Percentiles rank a stretch among this genome's conserved stretches.
Evolutionary conservation across 1,139 yeast genomes (phyloP).

Genomic region (Zygosaccharomyces sapae): DNA sequence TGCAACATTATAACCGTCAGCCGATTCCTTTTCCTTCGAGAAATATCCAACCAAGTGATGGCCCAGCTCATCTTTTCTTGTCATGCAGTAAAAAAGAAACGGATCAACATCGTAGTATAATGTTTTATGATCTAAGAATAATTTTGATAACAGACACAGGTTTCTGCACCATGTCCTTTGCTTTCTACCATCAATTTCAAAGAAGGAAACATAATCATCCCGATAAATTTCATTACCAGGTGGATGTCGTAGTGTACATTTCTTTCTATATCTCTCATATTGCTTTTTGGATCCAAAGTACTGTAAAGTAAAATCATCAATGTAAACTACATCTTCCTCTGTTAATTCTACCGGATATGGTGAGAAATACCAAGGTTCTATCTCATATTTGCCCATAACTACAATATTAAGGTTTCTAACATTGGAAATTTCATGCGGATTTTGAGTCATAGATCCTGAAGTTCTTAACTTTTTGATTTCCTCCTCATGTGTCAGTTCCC

Average conservation of each 20-base stretch:
- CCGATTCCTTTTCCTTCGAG: constrained; percentile 93
- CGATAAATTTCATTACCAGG: constrained; percentile 97
- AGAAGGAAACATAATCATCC: constrained; percentile 78
- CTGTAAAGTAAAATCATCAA: constrained; percentile 85
- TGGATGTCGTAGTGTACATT: constrained; percentile 86
- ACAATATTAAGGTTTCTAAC: constrained; percentile 77
- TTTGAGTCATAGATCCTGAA: constrained; percentile 94
- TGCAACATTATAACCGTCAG: constrained; percentile 92
- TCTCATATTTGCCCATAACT: constrained; percentile 82
- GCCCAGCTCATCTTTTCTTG: constrained; percentile 78
- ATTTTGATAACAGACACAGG: constrained; percentile 77
- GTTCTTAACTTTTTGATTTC: constrained; percentile 90
- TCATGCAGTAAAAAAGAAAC: constrained; percentile 91
- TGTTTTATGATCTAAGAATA: constrained; percentile 91
- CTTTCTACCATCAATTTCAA: constrained; percentile 94
- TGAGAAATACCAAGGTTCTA: constrained; percentile 98
- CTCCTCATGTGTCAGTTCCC: constrained; percentile 76
- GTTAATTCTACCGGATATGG: constrained; percentile 95
- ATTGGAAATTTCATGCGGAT: constrained; percentile 80
- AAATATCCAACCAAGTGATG: constrained; percentile 95
- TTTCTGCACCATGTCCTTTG: constrained; percentile 97
- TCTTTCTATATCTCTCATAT: constrained; percentile 83
- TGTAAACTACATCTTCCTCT: constrained; percentile 81
- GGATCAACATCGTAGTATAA: constrained; percentile 97
- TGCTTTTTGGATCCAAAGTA: constrained; percentile 88